Evolutionary conservation across 139 green algal genomes (phyloP).

Genomic region (Chlorella sp.): DNA sequence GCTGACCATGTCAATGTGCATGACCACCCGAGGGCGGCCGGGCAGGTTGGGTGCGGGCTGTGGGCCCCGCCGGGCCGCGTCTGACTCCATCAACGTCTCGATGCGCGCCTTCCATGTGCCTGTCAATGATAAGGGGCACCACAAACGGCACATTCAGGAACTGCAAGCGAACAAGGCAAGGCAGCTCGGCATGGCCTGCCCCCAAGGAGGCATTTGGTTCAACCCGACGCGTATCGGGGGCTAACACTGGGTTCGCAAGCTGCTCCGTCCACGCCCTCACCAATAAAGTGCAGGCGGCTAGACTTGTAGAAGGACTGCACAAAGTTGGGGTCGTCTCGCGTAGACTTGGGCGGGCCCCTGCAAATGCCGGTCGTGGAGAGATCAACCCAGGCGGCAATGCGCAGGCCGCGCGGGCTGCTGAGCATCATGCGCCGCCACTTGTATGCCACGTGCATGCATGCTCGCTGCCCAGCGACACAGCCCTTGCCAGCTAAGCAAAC

Average conservation of each 20-base stretch:
- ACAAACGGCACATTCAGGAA: no score
- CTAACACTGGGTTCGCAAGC: no score
- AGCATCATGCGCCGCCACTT: neutral
- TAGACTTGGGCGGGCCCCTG: slow-evolving; percentile 57
- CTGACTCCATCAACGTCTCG: slow-evolving; percentile 68
- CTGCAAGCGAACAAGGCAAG: no score
- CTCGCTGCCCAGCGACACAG: neutral
- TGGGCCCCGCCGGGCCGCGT: neutral
- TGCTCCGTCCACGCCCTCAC: neutral
- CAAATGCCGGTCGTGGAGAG: no score
- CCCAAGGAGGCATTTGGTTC: neutral
- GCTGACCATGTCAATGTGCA: slow-evolving; percentile 93
- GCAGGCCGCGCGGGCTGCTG: no score
- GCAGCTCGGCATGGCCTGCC: neutral
- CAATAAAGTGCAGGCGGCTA: slow-evolving; percentile 86
- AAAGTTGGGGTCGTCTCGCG: slow-evolving; percentile 78
- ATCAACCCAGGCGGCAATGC: no score
- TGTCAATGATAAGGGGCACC: neutral
- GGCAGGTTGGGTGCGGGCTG: slow-evolving; percentile 22
- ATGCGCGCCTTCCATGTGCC: slow-evolving; percentile 81
- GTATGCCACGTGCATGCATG: neutral
- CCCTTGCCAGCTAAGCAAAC: neutral
- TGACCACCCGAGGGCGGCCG: slow-evolving; percentile 53
- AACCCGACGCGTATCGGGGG: no score
- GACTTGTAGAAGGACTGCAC: slow-evolving; percentile 79